These are phyloP conservation scores for Pyrenochaeta sp. DNA, from an alignment of 2,329 filamentous ascomycete genomes.

Conservation along the genomic window DNA sequence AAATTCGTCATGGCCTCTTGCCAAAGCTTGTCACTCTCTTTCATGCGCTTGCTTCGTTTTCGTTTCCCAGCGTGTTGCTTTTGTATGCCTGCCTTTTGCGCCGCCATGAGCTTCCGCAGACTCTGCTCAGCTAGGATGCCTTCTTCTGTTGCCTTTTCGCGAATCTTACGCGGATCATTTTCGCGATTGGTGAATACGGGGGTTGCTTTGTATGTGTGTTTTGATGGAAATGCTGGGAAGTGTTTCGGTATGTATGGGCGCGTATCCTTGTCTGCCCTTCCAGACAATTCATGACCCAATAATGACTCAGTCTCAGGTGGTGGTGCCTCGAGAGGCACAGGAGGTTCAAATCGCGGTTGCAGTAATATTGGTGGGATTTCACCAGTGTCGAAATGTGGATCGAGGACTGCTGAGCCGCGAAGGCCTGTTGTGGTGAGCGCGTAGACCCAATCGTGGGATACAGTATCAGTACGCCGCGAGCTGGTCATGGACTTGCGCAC, in stretches of 20 bases:
- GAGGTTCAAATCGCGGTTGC: constrained; percentile 53
- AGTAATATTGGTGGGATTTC: constrained; percentile 42
- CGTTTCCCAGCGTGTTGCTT: constrained; percentile 44
- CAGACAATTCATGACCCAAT: constrained; percentile 62
- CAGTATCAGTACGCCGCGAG: constrained; percentile 63
- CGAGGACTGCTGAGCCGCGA: constrained; percentile 49
- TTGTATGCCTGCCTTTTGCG: constrained; percentile 56
- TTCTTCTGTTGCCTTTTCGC: constrained; percentile 71
- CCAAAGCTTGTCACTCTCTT: constrained; percentile 61
- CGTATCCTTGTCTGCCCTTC: constrained; percentile 55
- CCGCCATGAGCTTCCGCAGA: constrained; percentile 65
- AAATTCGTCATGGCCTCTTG: constrained; percentile 65
- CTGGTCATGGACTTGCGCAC: constrained; percentile 67
- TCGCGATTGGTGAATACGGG: constrained; percentile 67
- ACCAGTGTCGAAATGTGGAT: constrained; percentile 53
- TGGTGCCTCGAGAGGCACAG: constrained; percentile 50
- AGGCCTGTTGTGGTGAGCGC: constrained; percentile 56
- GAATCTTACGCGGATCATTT: constrained; percentile 65
- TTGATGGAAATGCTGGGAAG: constrained; percentile 69
- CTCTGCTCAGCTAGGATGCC: constrained; percentile 72
- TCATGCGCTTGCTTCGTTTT: constrained; percentile 52
- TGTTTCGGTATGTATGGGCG: constrained; percentile 66
- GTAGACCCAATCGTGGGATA: constrained; percentile 67
- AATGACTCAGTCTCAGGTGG: constrained; percentile 57
- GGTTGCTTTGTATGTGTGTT: constrained; percentile 70